A percentile compares a stretch with the other conserved stretches of the same genome.
Evolutionary conservation across 345 rosid species (phyloP).

Genomic region (Barbarea vulgaris): DNA sequence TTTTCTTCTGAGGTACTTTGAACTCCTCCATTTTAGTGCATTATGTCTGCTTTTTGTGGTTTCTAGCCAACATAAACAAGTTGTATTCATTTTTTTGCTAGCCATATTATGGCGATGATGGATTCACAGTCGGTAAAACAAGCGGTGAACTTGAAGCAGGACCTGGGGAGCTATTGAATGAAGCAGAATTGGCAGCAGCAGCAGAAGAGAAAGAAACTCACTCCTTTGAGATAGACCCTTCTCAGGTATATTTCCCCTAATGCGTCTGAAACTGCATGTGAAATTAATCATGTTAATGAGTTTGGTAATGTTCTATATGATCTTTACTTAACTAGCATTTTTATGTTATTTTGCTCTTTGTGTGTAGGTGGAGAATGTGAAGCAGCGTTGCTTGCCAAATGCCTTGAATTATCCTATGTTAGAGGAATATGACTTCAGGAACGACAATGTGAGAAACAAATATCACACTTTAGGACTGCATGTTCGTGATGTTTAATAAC

Average conservation of each 20-base stretch:
- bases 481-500: constrained; percentile 19
- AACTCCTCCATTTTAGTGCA: constrained; percentile 1
- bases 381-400: constrained; percentile 97
- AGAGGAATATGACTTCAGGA: constrained; percentile 96
- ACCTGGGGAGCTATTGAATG: constrained; percentile 74
- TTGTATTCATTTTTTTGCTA: constrained; percentile 29
- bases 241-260: constrained; percentile 55
- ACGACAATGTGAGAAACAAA: constrained; percentile 70
- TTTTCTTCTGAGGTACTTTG: constrained; percentile 66
- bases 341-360: constrained; percentile 21
- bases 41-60: neutral
- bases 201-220: constrained; percentile 94
- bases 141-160: constrained; percentile 67
- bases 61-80: neutral
- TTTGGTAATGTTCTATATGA: constrained; percentile 13
- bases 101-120: constrained; percentile 57
- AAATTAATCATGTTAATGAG: neutral
- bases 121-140: constrained; percentile 69
- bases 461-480: neutral
- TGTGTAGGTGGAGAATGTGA: constrained; percentile 91
- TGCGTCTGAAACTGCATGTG: neutral
- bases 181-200: constrained; percentile 90
- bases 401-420: constrained; percentile 97
- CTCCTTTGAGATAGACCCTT: constrained; percentile 85
- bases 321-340: neutral